Evolutionary conservation across 306 rosid genomes (phyloP), one percentile per base, ranked within the genome.

Genomic region (Astragalus membranaceus): DNA sequence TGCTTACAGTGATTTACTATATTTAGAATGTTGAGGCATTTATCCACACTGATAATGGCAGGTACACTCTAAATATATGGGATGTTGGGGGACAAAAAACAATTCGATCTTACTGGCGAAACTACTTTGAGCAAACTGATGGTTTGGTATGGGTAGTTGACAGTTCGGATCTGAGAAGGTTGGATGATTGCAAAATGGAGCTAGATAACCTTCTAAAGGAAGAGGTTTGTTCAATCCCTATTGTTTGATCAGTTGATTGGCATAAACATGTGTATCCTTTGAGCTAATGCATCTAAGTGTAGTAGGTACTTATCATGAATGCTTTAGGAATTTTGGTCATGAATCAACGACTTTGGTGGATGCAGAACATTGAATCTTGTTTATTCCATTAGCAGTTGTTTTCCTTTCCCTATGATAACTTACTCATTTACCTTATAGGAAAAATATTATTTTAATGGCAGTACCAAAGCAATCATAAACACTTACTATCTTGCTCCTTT

Each of bases 1-100:
- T 44, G 37, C 51, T 23, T 64, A 8, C 3, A 26, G 5, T 63
- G 10, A 33, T 43, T 64, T 63, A 14, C 42, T 35, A 14, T 13
- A 51, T 23, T 58, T 48, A 48, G 20, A 66, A 51, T 59, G 41
- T 41, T 44, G 58, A 55, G 56, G 72, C 65, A 53, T 64, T 10
- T 35, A 69, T 73, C 4, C 54, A 51, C 7, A 57, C 37, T 76
- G 73, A 74, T 48, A 60, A 26, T 82, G 80, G 53, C 80, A 92
- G 93, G 89, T 92, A 92, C 77, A 80, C 82, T 10, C 91, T 92
- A 41, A 92, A 92, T 77, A 89, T 82, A 56, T 82, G 85, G 85
- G 98, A 92, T 82, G 93, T 92, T 51, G 96, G 98, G 42, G 97
- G 98, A 47, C 98, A 89, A 36, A 89, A 89, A 58, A 89, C 98